These are phyloP conservation scores for Penicillium flavigenum DNA, from an alignment of 495 filamentous ascomycete genomes.

Conservation along the genomic window DNA sequence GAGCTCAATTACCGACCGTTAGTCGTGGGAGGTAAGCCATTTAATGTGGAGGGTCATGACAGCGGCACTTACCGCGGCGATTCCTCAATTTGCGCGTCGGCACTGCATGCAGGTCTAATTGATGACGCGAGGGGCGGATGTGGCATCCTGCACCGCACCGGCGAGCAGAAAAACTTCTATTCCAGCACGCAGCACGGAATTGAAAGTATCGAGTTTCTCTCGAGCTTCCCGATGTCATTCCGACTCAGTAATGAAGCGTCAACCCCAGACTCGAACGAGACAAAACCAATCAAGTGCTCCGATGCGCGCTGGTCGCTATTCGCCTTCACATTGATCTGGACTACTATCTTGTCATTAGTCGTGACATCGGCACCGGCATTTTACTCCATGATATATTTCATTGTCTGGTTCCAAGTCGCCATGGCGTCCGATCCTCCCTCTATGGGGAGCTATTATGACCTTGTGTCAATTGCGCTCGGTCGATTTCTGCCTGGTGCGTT, in stretches of 20 bases:
- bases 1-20: constrained; percentile 63
- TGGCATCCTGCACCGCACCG: constrained; percentile 63
- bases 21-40: constrained; percentile 65
- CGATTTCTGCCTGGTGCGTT: constrained; percentile 75
- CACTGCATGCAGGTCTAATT: constrained; percentile 71
- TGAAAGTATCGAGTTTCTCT: constrained; percentile 61
- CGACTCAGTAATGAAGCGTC: constrained; percentile 46
- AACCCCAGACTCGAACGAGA: constrained; percentile 17
- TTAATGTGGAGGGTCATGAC: constrained; percentile 34
- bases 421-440: constrained; percentile 69
- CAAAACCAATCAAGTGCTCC: constrained; percentile 43
- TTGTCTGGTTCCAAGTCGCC: constrained; percentile 73
- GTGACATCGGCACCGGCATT: constrained; percentile 63
- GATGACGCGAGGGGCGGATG: constrained; percentile 66
- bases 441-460: constrained; percentile 44
- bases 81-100: constrained; percentile 72
- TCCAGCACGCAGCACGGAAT: constrained; percentile 59
- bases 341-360: constrained; percentile 61
- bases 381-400: constrained; percentile 64
- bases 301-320: constrained; percentile 71
- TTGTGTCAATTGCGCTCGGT: constrained; percentile 64
- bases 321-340: constrained; percentile 61
- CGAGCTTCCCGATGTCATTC: constrained; percentile 69
- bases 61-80: constrained; percentile 68
- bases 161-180: constrained; percentile 55